phyloP scores from a whole-genome alignment of 139 green algal species.

The Yamagishiella unicocca region DNA sequence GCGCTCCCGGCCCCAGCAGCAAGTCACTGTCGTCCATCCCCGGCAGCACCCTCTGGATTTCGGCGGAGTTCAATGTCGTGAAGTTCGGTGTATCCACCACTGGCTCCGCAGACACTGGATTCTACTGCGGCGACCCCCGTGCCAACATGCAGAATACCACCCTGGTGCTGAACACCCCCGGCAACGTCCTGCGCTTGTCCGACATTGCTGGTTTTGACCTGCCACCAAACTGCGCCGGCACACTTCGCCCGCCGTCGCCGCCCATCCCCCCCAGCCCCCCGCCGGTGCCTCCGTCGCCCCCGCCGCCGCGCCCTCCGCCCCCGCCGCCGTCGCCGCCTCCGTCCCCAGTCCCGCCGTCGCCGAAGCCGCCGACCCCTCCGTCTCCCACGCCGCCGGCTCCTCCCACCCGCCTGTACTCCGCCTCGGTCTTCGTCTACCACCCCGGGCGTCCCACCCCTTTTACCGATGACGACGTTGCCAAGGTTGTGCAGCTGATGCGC shows the following conservation, averaged over 20 bases:
- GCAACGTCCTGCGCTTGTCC: neutral
- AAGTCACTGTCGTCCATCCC: neutral
- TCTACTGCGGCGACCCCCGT: slow-evolving; percentile 34
- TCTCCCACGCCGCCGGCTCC: neutral
- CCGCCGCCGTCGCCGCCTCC: neutral
- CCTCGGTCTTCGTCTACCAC: slow-evolving; percentile 21
- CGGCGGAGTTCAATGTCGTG: neutral
- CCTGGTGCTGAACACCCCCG: neutral
- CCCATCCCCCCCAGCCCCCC: neutral
- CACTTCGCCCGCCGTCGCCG: slow-evolving; percentile 11
- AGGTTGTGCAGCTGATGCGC: neutral
- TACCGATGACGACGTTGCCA: neutral
- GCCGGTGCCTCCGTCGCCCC: neutral
- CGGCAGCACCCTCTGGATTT: neutral
- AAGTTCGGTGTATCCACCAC: neutral
- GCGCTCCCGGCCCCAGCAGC: no score
- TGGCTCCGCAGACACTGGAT: neutral
- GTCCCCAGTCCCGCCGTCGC: neutral
- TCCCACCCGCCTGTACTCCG: neutral
- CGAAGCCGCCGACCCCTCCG: neutral
- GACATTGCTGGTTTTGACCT: neutral
- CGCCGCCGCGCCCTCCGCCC: neutral
- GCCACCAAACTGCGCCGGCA: neutral
- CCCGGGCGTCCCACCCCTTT: slow-evolving; percentile 12
- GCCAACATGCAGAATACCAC: neutral